phyloP scores from a whole-genome alignment of 805 yeast species.

The Priceomyces castillae region DNA sequence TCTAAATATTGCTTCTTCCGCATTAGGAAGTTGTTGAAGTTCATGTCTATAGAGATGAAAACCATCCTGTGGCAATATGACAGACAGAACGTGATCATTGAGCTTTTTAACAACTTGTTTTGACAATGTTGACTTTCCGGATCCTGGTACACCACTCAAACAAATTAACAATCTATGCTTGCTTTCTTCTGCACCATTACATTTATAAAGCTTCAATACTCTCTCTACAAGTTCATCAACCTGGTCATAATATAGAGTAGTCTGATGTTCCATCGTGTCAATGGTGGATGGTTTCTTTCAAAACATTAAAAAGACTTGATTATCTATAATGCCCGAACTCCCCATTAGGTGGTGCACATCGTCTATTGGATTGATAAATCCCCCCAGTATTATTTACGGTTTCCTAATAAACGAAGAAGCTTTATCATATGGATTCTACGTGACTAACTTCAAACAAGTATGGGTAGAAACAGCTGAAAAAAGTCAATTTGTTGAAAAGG shows the following conservation, averaged over 20 bases:
- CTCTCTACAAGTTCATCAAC: constrained; percentile 10
- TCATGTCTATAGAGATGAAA: constrained; percentile 34
- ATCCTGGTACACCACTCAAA: constrained; percentile 78
- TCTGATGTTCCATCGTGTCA: constrained; percentile 1
- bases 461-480: constrained; percentile 23
- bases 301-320: not conserved
- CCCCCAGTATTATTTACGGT: constrained; percentile 15
- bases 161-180: constrained; percentile 43
- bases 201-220: constrained; percentile 6
- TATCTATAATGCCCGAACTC: constrained; percentile 8
- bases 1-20: constrained; percentile 54
- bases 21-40: constrained; percentile 45
- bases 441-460: constrained; percentile 26
- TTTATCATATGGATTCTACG: constrained; percentile 19
- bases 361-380: not conserved
- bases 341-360: constrained; percentile 14
- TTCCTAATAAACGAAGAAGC: constrained; percentile 4
- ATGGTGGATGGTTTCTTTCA: not conserved
- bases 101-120: constrained; percentile 34
- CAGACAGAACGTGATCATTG: constrained; percentile 15
- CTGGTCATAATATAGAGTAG: constrained; percentile 7
- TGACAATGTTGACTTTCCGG: constrained; percentile 77
- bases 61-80: constrained; percentile 40
- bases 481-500: constrained; percentile 15
- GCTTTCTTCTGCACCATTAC: not conserved